Conservation (phyloP, 2,329 filamentous ascomycete species). For the Trichothecium sympodiale region DNA sequence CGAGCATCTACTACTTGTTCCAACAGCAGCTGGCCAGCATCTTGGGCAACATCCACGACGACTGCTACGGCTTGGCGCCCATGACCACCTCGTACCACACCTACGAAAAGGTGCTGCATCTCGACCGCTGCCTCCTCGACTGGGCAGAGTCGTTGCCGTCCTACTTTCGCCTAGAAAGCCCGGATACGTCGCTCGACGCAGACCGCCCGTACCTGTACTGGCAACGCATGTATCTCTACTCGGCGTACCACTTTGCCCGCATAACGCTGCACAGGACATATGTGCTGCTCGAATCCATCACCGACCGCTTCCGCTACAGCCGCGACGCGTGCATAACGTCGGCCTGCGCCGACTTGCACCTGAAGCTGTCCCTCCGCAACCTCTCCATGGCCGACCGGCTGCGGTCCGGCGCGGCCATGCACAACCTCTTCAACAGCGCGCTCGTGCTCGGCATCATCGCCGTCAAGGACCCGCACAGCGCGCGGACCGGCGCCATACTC, state of each 20-base stretch:
- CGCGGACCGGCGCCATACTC: constrained; percentile 19
- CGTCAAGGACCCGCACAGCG: constrained; percentile 17
- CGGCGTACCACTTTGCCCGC: constrained; percentile 25
- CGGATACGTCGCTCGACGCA: constrained; percentile 19
- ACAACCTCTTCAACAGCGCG: constrained; percentile 30
- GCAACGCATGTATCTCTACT: constrained; percentile 26
- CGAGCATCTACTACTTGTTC: constrained; percentile 18
- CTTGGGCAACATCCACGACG: constrained; percentile 26
- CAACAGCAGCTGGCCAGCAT: constrained; percentile 22
- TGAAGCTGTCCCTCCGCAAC: constrained; percentile 19
- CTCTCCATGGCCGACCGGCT: constrained; percentile 19
- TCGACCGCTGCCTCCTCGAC: constrained; percentile 19
- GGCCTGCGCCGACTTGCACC: constrained; percentile 26
- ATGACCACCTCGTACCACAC: constrained; percentile 16
- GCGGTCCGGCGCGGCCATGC: constrained; percentile 21
- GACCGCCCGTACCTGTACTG: constrained; percentile 18
- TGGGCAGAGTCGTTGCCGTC: constrained; percentile 21
- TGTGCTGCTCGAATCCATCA: constrained; percentile 26
- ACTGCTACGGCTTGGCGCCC: constrained; percentile 20
- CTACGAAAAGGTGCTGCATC: constrained; percentile 23
- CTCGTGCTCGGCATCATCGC: constrained; percentile 21
- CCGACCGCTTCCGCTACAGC: constrained; percentile 24
- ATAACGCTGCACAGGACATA: constrained; percentile 28
- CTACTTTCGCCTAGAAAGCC: constrained; percentile 20
- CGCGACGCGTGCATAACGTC: constrained; percentile 28